Evolutionary conservation across 2,329 filamentous ascomycete species (phyloP), one percentile per base, ranked within the genome.

Genomic region (Diaporthe sp.): DNA sequence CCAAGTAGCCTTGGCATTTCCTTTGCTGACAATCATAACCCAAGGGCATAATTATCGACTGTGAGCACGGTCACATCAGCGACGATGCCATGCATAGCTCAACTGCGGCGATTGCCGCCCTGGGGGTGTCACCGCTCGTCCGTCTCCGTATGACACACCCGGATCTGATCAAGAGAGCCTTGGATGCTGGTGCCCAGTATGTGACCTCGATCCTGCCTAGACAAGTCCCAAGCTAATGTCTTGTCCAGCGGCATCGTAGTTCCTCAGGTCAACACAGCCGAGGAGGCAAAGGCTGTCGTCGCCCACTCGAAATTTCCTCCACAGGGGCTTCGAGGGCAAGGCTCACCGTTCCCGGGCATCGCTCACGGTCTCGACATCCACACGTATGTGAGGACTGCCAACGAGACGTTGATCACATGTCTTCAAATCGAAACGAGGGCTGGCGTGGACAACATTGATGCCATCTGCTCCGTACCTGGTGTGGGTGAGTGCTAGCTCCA

Each of bases 221-320:
- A 4, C 6, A 12, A 25, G 10, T 25, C 42, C 22, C 25, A n/a
- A n/a, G 57, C 57, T 59, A 15, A 59, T 59, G 5, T 12, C 1
- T 42, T 39, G 12, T 9, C 10, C 57, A 59, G 57, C 34, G 57
- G 57, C 17, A 59, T 59, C 57, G 57, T 59, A 39, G 57, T 59
- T 13, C 57, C 57, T 59, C 57, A 42, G 13, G 57, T 59, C 57
- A 59, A 59, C 22, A 59, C 57, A 25, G 57, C 57, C 57, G 57
- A 59, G 57, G 57, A 59, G 13, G 57, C 57, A 1, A 42, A 15
- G 57, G 15, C 2, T 8, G 57, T 59, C 34, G 57, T 59, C 6
- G 57, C 57, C 8, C 15, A 59, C 22, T 39, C 57, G 57, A 59
- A 59, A 10, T 59, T 59, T 4, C 57, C 57, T 8, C 57, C 57